Percentiles rank a stretch among this genome's conserved stretches.
Conservation (phyloP, 1,139 yeast species). For the Debaryomyces singareniensis region DNA sequence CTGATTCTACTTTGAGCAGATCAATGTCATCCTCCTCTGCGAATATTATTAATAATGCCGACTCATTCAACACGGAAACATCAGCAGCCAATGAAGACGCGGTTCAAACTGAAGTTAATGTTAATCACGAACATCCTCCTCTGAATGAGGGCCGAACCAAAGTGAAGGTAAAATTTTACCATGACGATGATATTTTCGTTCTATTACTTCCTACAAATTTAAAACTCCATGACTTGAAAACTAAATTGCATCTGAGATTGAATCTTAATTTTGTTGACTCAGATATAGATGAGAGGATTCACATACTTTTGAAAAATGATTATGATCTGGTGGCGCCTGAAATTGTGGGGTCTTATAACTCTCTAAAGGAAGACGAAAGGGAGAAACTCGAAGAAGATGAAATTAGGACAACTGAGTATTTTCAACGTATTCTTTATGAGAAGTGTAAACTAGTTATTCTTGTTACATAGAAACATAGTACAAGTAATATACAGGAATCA, state of each 20-base stretch:
- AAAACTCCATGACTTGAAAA: slow-evolving; percentile 53
- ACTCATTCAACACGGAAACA: background rate
- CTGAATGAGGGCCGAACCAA: slow-evolving; percentile 16
- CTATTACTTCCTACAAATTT: slow-evolving; percentile 63
- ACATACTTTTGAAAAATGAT: slow-evolving; percentile 35
- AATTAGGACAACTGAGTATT: slow-evolving; percentile 34
- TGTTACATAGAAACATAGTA: slow-evolving; percentile 6
- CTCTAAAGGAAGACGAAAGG: slow-evolving; percentile 16
- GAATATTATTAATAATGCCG: slow-evolving; percentile 6
- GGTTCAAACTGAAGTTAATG: slow-evolving; percentile 3
- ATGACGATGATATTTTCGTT: slow-evolving; percentile 87
- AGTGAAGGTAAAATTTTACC: slow-evolving; percentile 77
- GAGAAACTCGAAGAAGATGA: slow-evolving; percentile 26
- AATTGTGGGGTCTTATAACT: slow-evolving; percentile 21
- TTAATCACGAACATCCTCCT: slow-evolving; percentile 2
- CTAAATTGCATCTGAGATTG: slow-evolving; percentile 62
- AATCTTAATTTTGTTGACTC: slow-evolving; percentile 13
- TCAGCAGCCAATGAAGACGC: slow-evolving; percentile 2
- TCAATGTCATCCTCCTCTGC: slow-evolving; percentile 11
- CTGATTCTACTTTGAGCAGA: slow-evolving; percentile 15
- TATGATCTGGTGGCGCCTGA: slow-evolving; percentile 34
- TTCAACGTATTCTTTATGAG: slow-evolving; percentile 38
- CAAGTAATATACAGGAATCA: slow-evolving; percentile 2
- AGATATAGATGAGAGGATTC: slow-evolving; percentile 10
- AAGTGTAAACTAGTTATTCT: slow-evolving; percentile 41